Evolutionary conservation across 75 land plant species (phyloP).

Genomic region (Selaginella tamariscina): DNA sequence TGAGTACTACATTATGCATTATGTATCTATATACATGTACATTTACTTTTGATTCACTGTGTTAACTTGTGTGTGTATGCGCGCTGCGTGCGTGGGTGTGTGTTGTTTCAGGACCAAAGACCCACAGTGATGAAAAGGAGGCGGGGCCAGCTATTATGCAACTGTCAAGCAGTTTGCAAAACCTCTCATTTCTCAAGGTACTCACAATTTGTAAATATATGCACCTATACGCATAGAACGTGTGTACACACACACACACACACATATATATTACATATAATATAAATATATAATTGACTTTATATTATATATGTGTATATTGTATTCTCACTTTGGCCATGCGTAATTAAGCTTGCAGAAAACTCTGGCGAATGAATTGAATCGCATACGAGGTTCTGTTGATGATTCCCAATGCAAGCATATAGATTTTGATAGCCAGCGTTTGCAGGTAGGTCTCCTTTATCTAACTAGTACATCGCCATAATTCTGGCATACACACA

Average conservation of each 20-base stretch:
- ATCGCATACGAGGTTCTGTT: not conserved
- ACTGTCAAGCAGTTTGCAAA: not conserved
- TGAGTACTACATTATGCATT: not conserved
- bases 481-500: no score
- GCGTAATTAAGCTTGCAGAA: not conserved
- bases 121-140: not conserved
- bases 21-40: not conserved
- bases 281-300: no score
- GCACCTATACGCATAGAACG: no score
- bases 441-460: not conserved
- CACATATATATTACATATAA: no score
- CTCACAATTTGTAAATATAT: no score
- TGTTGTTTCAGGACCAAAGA: not conserved
- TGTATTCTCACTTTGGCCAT: not conserved
- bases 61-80: no score
- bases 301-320: no score
- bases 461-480: no score
- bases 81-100: no score
- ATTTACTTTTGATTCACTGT: no score
- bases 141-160: not conserved
- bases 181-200: not conserved
- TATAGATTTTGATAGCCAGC: not conserved
- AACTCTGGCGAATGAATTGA: not conserved
- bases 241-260: no score
- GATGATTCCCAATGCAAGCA: not conserved